phyloP scores from a whole-genome alignment of 2,329 filamentous ascomycete species.

The Calonectria pseudoturangicola region DNA sequence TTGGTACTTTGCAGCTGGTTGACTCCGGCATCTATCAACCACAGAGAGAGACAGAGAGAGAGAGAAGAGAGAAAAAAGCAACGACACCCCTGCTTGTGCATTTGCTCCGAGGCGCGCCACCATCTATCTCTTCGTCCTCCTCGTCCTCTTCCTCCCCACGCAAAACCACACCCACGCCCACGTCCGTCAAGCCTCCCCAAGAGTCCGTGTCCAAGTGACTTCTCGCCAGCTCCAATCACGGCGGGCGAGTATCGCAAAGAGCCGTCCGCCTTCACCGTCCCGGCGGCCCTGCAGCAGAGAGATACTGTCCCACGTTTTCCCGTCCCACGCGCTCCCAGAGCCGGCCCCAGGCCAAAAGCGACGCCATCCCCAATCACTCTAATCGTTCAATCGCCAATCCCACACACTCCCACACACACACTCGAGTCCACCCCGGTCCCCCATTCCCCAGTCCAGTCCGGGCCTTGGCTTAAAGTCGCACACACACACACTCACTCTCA shows the following conservation, averaged over 20 bases:
- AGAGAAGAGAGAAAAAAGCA: conserved; percentile 26
- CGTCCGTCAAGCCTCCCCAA: conserved; percentile 32
- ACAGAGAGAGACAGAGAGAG: conserved; percentile 1
- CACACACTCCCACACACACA: conserved; percentile 36
- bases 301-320: conserved; percentile 35
- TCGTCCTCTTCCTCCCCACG: conserved; percentile 25
- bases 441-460: conserved; percentile 35
- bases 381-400: conserved; percentile 32
- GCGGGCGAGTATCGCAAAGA: background rate
- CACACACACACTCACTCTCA: conserved; percentile 27
- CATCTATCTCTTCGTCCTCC: conserved; percentile 31
- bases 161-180: conserved; percentile 29
- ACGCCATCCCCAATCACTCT: conserved; percentile 27
- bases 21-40: conserved; percentile 13
- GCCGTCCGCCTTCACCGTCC: conserved; percentile 16
- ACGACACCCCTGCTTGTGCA: conserved; percentile 42
- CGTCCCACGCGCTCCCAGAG: conserved; percentile 35
- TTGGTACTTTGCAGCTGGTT: background rate
- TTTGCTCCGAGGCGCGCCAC: conserved; percentile 34
- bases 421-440: conserved; percentile 5
- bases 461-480: conserved; percentile 35
- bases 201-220: conserved; percentile 29
- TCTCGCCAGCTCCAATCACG: conserved; percentile 31
- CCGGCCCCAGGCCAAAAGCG: conserved; percentile 26
- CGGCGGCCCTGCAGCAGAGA: conserved; percentile 8